Evolutionary conservation across 495 filamentous ascomycete species (phyloP).

Genomic region (Hyaloscypha finlandica): DNA sequence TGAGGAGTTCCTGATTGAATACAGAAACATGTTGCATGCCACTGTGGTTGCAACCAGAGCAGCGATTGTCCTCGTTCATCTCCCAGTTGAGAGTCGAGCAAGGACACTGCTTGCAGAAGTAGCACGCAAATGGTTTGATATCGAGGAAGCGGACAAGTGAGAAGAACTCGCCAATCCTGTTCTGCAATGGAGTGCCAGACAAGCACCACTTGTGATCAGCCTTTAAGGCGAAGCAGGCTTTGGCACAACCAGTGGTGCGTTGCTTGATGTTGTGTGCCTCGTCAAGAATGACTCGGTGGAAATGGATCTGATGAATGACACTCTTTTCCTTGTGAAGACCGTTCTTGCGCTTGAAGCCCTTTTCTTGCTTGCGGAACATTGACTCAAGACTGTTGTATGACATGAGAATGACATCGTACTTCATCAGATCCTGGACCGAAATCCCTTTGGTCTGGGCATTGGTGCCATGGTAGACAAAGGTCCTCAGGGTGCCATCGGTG

Average conservation of each 20-base stretch:
- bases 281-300: slow-evolving; percentile 90
- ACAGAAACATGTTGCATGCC: slow-evolving; percentile 88
- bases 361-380: slow-evolving; percentile 87
- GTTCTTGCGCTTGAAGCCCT: slow-evolving; percentile 81
- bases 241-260: slow-evolving; percentile 85
- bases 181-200: slow-evolving; percentile 91
- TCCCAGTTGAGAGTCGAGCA: slow-evolving; percentile 86
- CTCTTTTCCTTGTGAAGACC: slow-evolving; percentile 79
- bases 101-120: slow-evolving; percentile 83
- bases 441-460: slow-evolving; percentile 80
- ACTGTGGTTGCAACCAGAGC: slow-evolving; percentile 62
- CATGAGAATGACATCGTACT: slow-evolving; percentile 92
- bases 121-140: slow-evolving; percentile 83
- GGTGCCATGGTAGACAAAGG: slow-evolving; percentile 85
- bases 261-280: slow-evolving; percentile 97
- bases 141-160: slow-evolving; percentile 90
- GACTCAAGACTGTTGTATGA: slow-evolving; percentile 94
- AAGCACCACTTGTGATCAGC: slow-evolving; percentile 92
- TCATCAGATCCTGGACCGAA: slow-evolving; percentile 68
- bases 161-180: slow-evolving; percentile 97
- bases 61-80: slow-evolving; percentile 66
- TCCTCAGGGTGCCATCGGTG: slow-evolving; percentile 84
- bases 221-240: slow-evolving; percentile 87
- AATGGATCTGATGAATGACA: slow-evolving; percentile 80
- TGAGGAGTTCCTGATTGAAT: slow-evolving; percentile 94